These are phyloP conservation scores for Candida pseudoglaebosa DNA, from an alignment of 805 yeast genomes.

Conservation along the genomic window DNA sequence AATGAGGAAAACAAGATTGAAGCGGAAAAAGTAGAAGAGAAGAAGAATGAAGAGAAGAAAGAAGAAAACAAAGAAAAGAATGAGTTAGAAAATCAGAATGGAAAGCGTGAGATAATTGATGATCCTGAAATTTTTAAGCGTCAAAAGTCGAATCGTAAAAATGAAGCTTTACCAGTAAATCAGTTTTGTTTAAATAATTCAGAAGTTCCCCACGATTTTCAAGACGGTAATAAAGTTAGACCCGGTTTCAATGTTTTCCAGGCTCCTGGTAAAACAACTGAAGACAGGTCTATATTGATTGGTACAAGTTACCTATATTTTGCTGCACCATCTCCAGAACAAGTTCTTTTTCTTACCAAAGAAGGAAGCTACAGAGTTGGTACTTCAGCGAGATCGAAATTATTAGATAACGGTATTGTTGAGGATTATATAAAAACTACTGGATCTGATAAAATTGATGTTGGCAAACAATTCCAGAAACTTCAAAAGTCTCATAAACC, in stretches of 20 bases:
- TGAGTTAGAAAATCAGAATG: neutral
- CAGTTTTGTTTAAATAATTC: constrained; percentile 18
- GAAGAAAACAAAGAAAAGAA: constrained; percentile 1
- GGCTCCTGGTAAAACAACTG: constrained; percentile 27
- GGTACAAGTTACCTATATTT: constrained; percentile 41
- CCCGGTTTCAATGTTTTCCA: constrained; percentile 38
- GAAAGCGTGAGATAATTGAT: too few species aligned
- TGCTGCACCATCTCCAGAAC: constrained; percentile 34
- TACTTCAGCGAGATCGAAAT: constrained; percentile 10
- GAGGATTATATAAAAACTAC: constrained; percentile 14
- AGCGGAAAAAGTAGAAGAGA: neutral
- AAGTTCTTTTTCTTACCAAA: constrained; percentile 35
- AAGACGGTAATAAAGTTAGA: constrained; percentile 18
- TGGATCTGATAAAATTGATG: constrained; percentile 11
- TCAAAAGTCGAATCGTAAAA: constrained; percentile 4
- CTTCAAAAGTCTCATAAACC: constrained; percentile 18
- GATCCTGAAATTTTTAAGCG: too few species aligned
- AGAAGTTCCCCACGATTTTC: constrained; percentile 12
- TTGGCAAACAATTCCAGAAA: constrained; percentile 17
- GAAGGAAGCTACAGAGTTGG: constrained; percentile 31
- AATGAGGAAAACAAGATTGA: neutral
- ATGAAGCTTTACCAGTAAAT: constrained; percentile 5
- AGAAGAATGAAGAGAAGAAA: constrained; percentile 4
- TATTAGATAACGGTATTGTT: constrained; percentile 22
- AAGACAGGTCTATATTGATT: constrained; percentile 22